Evolutionary conservation across 2,329 filamentous ascomycete genomes (phyloP), one percentile per base, ranked within the genome.

Genomic region (Fusarium sp.): DNA sequence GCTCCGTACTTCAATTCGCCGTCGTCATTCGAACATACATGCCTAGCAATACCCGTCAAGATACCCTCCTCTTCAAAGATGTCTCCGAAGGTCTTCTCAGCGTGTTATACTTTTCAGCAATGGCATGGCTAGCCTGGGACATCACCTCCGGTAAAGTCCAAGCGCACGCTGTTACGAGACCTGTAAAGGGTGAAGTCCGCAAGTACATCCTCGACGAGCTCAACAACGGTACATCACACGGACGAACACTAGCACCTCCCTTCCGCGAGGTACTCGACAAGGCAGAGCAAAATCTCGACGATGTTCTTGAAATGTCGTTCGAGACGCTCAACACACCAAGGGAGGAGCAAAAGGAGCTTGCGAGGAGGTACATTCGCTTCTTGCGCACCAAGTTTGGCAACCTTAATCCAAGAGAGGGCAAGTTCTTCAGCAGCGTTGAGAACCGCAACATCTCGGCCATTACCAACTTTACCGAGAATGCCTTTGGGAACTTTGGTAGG

Each of bases 1-100:
- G 62, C 16, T 65, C 55, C 0, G 20, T 53, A 4, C 34, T 58
- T 2, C 62, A 65, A 5, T 55, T 68, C 11, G 62, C 42, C 10
- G 11, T 55, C 18, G 50, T 40, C 44, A 31, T 56, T 18, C 23
- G 34, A 4, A 55, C 60, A 4, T 55, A 58, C 36, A 23, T 57
- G n/a, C 46, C 55, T 4, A 33, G 27, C 4, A 29, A 46, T 6
- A 68, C 63, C 2, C 59, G 62, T 3, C 58, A 58, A n/a, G 40
- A 60, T 16, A 51, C 34, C 0, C 29, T 65, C 3, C 54, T 63
- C 10, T 55, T 57, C 27, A 51, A 49, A 42, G 65, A 68, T 33
- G 18, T 68, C 8, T 59, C 65, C 2, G 61, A 62, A 20, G 65
- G 65, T 7, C 34, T 62, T 2, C 1, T 62, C 4, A 59, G 53